Base-by-base conservation (phyloP, 331 rosid species). In the Spiraea crenata region DNA sequence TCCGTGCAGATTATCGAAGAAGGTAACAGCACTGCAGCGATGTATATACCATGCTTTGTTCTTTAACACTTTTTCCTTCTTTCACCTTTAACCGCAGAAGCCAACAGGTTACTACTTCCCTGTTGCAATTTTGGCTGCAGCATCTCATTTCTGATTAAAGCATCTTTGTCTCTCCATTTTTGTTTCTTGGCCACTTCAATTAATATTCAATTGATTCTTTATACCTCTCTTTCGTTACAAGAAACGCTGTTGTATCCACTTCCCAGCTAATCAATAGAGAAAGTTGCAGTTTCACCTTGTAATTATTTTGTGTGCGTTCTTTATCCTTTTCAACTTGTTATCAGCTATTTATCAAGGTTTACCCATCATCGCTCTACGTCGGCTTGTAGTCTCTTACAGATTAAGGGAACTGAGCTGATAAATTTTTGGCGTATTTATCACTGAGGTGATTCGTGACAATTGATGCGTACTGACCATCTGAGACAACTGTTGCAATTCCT, bases 141-240 rank as follows among this genome's bases (percentile, higher is more conserved):
- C 44, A 51, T 67, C 39, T 54, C 45, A 74, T 19, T 67, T 82
- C 85, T 77, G 73, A 57, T 64, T 74, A 47, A 65, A 34, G 46
- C 73, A 65, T 76, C 45, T 8, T 59, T n/a, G 47, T 42, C 11
- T 58, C 41, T 37, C n/a, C 13, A 7, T 2, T 20, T 67, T 17
- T 63, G 52, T 31, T 37, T 7, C 40, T 51, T 65, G 68, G 3
- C 51, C 59, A 50, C 57, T 16, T 70, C 63, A 56, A 60, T 78
- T 87, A 70, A 70, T 81, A 88, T 93, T 93, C 79, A 77, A 89
- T 85, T 87, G 79, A 84, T 88, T 90, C 86, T 72, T 81, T 39
- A 9, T 15, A 57, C 48, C 48, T 42, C 61, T 9, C 15, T 47
- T 71, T 64, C 9, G 7, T 13, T 34, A 38, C 25, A 34, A 57